Evolutionary conservation across 2,329 filamentous ascomycete species (phyloP).

Genomic region (Peltaster fructicola): DNA sequence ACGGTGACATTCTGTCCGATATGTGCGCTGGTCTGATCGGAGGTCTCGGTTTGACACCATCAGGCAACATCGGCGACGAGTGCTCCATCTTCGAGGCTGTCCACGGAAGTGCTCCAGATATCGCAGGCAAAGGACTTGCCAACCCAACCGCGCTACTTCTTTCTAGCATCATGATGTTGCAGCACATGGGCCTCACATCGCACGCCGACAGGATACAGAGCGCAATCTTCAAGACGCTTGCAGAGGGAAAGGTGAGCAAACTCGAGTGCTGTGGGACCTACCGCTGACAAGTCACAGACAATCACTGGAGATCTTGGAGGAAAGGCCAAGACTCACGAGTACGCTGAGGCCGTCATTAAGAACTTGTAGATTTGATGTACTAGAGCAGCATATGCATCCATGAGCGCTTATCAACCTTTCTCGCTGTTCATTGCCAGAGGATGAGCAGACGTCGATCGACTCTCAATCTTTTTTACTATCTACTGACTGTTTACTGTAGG

Average conservation of each 20-base stretch:
- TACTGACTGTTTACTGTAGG: too few relatives aligned
- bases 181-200: slow-evolving; percentile 83
- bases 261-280: too few relatives aligned
- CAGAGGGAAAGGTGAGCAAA: slow-evolving; percentile 64
- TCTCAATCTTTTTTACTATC: too few relatives aligned
- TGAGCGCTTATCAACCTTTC: too few relatives aligned
- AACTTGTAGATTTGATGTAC: slow-evolving; percentile 31
- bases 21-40: slow-evolving; percentile 98
- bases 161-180: slow-evolving; percentile 97
- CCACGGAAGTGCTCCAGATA: slow-evolving; percentile 92
- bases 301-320: slow-evolving; percentile 93
- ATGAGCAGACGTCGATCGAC: too few relatives aligned
- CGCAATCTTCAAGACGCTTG: slow-evolving; percentile 86
- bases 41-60: slow-evolving; percentile 90
- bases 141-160: slow-evolving; percentile 95
- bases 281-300: slow-evolving; percentile 31
- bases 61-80: slow-evolving; percentile 96
- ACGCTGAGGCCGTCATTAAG: slow-evolving; percentile 77
- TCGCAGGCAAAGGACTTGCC: slow-evolving; percentile 85
- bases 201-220: slow-evolving; percentile 80
- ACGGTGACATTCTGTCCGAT: slow-evolving; percentile 98
- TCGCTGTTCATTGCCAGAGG: too few relatives aligned
- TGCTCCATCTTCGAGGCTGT: slow-evolving; percentile 99
- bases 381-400: too few relatives aligned
- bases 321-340: slow-evolving; percentile 90